Conservation (phyloP, 164 flowering plant genomes). For the Macadamia integrifolia region DNA sequence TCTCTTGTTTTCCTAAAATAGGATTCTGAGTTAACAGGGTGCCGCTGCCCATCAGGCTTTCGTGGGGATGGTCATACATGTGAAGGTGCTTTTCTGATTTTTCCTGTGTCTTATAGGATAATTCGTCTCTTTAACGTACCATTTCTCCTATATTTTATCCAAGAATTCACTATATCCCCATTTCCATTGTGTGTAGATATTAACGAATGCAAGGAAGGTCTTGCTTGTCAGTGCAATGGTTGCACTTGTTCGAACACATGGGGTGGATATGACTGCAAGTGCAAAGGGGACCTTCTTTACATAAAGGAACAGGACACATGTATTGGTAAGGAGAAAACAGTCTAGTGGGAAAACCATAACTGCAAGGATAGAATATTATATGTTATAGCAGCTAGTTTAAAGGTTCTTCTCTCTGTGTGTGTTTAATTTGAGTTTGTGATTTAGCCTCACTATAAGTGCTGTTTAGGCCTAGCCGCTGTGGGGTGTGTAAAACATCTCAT, state of each 20-base stretch:
- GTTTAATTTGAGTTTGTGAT: too few species aligned
- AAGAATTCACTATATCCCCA: background rate
- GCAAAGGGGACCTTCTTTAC: slow-evolving; percentile 57
- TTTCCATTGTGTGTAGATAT: slow-evolving; percentile 40
- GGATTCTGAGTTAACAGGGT: slow-evolving; percentile 57
- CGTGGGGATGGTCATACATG: slow-evolving; percentile 74
- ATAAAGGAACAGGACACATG: slow-evolving; percentile 82
- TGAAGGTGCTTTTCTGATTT: slow-evolving; percentile 44
- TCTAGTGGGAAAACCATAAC: background rate
- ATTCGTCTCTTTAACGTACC: background rate
- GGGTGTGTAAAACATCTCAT: background rate
- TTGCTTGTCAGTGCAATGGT: slow-evolving; percentile 75
- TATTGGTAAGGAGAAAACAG: slow-evolving; percentile 54
- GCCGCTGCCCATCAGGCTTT: slow-evolving; percentile 79
- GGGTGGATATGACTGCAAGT: slow-evolving; percentile 88
- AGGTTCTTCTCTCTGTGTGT: too few species aligned
- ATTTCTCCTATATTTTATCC: background rate
- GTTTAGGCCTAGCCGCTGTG: too few species aligned
- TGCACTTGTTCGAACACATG: slow-evolving; percentile 80
- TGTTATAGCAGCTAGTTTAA: background rate
- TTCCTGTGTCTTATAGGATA: background rate
- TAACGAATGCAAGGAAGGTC: slow-evolving; percentile 70
- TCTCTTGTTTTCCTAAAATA: slow-evolving; percentile 11
- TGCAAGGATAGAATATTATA: background rate
- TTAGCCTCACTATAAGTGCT: too few species aligned